phyloP scores from a whole-genome alignment of 805 yeast genomes.

The Nakazawaea ernobii region DNA sequence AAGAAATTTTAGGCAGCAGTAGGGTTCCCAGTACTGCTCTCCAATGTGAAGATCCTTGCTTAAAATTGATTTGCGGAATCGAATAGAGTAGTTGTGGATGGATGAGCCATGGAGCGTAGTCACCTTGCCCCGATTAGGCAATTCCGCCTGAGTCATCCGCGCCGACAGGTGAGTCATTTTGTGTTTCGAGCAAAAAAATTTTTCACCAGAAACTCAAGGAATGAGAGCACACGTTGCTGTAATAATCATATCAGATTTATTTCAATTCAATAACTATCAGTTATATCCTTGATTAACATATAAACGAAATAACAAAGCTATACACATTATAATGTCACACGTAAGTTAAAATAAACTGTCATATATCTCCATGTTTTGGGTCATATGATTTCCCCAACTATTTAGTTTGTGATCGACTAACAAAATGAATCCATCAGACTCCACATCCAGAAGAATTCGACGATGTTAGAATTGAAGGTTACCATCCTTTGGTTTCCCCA shows the following conservation, averaged over 20 bases:
- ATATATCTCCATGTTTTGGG: not conserved
- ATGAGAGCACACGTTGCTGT: no score
- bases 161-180: not conserved
- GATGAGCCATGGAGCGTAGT: not conserved
- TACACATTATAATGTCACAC: not conserved
- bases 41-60: no score
- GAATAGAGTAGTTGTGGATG: no score
- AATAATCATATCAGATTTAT: no score
- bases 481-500: constrained; percentile 93
- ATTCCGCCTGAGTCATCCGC: not conserved
- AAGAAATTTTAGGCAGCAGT: no score
- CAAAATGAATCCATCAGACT: constrained; percentile 18
- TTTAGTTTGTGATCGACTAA: not conserved
- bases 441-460: constrained; percentile 64
- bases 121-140: not conserved
- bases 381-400: not conserved
- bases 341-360: not conserved
- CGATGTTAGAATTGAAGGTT: constrained; percentile 78
- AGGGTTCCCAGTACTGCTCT: no score
- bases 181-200: not conserved
- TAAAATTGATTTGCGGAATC: no score
- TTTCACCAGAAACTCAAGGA: not conserved
- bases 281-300: no score
- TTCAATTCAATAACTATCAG: no score
- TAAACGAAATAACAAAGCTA: not conserved